Conservation (phyloP, 768 basidiomycete genomes). For the Sistotremastrum suecicum region DNA sequence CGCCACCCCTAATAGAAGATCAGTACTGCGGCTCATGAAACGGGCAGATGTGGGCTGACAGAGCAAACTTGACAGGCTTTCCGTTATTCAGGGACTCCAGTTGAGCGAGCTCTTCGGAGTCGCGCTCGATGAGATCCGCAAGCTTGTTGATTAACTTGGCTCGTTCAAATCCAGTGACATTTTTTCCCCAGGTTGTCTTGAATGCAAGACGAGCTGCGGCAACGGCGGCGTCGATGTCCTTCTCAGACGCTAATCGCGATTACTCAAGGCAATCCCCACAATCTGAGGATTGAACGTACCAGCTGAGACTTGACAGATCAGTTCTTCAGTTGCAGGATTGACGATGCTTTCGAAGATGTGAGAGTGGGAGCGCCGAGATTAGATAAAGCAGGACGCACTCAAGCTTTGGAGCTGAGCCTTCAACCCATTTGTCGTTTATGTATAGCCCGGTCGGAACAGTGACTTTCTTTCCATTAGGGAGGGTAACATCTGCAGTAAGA, state of each 20-base stretch:
- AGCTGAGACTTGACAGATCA: slow-evolving; percentile 53
- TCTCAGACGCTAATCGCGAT: slow-evolving; percentile 34
- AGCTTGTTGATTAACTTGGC: slow-evolving; percentile 72
- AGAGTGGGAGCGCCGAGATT: slow-evolving; percentile 3
- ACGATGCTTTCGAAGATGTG: slow-evolving; percentile 33
- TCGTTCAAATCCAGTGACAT: slow-evolving; percentile 71
- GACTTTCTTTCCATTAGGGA: slow-evolving; percentile 35
- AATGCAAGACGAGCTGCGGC: slow-evolving; percentile 73
- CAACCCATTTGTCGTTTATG: slow-evolving; percentile 81
- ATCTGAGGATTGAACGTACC: slow-evolving; percentile 20
- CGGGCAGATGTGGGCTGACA: slow-evolving; percentile 23
- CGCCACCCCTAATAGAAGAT: slow-evolving; percentile 43
- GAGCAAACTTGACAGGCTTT: slow-evolving; percentile 60
- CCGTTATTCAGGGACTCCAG: slow-evolving; percentile 84
- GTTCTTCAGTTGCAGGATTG: slow-evolving; percentile 72
- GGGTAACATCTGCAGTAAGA: slow-evolving; percentile 23
- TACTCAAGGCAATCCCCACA: neutral
- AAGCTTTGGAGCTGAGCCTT: too few relatives aligned
- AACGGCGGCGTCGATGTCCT: slow-evolving; percentile 76
- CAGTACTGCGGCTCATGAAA: neutral
- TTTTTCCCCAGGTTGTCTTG: slow-evolving; percentile 80
- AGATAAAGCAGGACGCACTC: neutral
- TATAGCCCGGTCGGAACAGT: slow-evolving; percentile 72
- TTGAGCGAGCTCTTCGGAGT: slow-evolving; percentile 69
- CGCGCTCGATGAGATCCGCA: slow-evolving; percentile 80